Conservation (phyloP, 1,284 basidiomycete genomes). For the Tilletia caries region DNA sequence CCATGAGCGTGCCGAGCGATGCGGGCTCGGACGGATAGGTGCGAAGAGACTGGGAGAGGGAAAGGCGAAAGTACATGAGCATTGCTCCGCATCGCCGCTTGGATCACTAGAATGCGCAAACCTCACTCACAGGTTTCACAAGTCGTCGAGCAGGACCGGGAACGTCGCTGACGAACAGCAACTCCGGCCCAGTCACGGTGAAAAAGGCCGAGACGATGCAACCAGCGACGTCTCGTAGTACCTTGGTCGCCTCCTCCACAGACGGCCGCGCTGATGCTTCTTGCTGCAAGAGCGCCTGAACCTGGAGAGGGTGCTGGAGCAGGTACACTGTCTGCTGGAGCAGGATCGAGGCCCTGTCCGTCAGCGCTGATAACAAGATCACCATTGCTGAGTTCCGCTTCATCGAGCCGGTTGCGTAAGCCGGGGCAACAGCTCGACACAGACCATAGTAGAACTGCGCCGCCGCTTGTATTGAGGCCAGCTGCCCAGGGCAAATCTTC, state of each 20-base stretch:
- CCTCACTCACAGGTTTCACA: slow-evolving; percentile 10
- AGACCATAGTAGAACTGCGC: slow-evolving; percentile 35
- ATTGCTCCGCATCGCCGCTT: too few species aligned
- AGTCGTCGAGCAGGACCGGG: slow-evolving; percentile 56
- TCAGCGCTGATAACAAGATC: slow-evolving; percentile 63
- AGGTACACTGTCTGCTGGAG: slow-evolving; percentile 84
- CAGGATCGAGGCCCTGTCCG: slow-evolving; percentile 66
- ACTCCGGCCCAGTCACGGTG: slow-evolving; percentile 11
- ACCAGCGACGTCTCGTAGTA: slow-evolving; percentile 58
- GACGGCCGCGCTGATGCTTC: slow-evolving; percentile 21
- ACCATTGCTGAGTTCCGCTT: slow-evolving; percentile 16
- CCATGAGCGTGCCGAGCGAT: slow-evolving; percentile 48
- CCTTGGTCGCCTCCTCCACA: slow-evolving; percentile 61
- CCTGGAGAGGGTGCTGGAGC: slow-evolving; percentile 81
- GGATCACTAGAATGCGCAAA: neutral
- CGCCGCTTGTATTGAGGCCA: slow-evolving; percentile 53
- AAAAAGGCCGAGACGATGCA: slow-evolving; percentile 30
- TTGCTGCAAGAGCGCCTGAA: slow-evolving; percentile 66
- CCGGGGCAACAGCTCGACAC: slow-evolving; percentile 21
- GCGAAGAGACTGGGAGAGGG: slow-evolving; percentile 20
- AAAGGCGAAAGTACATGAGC: too few species aligned
- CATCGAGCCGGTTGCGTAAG: neutral
- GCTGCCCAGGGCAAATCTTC: slow-evolving; percentile 18
- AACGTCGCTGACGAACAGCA: slow-evolving; percentile 59
- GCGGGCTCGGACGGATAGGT: slow-evolving; percentile 33